Conservation (phyloP, 805 yeast genomes). For the Cyberlindnera euphorbiae region DNA sequence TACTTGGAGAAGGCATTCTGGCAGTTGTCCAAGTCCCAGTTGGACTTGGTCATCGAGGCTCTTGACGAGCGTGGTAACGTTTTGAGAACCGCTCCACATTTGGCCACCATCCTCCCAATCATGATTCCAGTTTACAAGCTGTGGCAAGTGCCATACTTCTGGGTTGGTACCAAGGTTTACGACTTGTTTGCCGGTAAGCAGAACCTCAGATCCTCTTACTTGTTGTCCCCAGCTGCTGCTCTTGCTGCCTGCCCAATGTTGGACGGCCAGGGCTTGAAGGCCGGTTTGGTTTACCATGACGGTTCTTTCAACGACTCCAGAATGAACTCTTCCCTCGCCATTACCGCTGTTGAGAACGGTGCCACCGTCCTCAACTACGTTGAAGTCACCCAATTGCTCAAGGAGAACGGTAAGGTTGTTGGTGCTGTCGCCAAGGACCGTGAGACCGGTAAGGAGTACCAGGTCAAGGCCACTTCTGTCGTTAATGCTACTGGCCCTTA, state of each 20-base stretch:
- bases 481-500: conserved; percentile 96
- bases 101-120: conserved; percentile 80
- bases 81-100: conserved; percentile 88
- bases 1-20: conserved; percentile 92
- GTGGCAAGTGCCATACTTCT: conserved; percentile 95
- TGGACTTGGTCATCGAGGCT: conserved; percentile 85
- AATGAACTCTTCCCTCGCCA: conserved; percentile 80
- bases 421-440: conserved; percentile 77
- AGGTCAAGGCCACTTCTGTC: conserved; percentile 65
- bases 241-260: conserved; percentile 80
- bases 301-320: conserved; percentile 92
- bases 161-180: conserved; percentile 85
- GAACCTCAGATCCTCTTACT: conserved; percentile 73
- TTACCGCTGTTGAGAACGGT: conserved; percentile 81
- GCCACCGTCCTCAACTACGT: conserved; percentile 87
- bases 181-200: conserved; percentile 90
- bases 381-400: conserved; percentile 71
- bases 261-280: conserved; percentile 73
- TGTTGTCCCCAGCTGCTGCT: conserved; percentile 63
- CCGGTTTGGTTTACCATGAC: conserved; percentile 91
- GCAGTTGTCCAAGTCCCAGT: conserved; percentile 85
- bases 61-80: conserved; percentile 82
- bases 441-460: conserved; percentile 59
- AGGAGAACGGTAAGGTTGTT: conserved; percentile 56
- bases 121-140: conserved; percentile 94